Percentiles rank a stretch among this genome's conserved stretches.
Evolutionary conservation across 805 yeast species (phyloP).

Genomic region (Pichia nanzhaoensis): DNA sequence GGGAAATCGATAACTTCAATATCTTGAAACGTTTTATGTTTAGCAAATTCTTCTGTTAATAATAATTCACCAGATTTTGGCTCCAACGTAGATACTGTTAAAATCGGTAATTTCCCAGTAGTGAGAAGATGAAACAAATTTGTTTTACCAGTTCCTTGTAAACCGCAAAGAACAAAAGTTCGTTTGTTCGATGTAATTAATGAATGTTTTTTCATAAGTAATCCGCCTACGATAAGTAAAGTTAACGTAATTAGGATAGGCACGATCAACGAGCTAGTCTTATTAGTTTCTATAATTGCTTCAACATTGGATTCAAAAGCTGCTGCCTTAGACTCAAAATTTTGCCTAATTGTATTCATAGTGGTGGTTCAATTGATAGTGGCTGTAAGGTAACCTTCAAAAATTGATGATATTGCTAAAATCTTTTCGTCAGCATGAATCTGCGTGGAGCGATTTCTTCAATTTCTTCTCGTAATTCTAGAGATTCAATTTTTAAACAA

Average conservation of each 20-base stretch:
- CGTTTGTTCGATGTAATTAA: conserved; percentile 13
- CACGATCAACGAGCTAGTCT: conserved; percentile 3
- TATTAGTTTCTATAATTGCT: background rate
- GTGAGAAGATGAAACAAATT: conserved; percentile 19
- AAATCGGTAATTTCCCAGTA: conserved; percentile 15
- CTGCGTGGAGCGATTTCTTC: too few relatives aligned
- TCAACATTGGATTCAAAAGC: conserved; percentile 3
- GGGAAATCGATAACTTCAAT: conserved; percentile 73
- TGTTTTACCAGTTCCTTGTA: conserved; percentile 21
- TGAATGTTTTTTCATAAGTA: conserved; percentile 10
- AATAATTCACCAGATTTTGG: conserved; percentile 34
- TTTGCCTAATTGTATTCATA: conserved; percentile 9
- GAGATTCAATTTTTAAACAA: background rate
- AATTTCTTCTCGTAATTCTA: background rate
- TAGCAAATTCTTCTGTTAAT: conserved; percentile 28
- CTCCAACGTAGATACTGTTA: conserved; percentile 47
- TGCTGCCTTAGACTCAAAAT: background rate
- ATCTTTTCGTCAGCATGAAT: conserved; percentile 5
- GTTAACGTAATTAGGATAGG: conserved; percentile 12
- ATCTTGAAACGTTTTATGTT: conserved; percentile 25
- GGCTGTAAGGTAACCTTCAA: too few relatives aligned
- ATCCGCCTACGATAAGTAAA: conserved; percentile 10
- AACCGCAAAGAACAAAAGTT: conserved; percentile 20
- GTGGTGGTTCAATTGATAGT: too few relatives aligned
- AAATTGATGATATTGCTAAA: background rate